Conservation (phyloP, 1,284 basidiomycete species). For the Ceratobasidium sp. region DNA sequence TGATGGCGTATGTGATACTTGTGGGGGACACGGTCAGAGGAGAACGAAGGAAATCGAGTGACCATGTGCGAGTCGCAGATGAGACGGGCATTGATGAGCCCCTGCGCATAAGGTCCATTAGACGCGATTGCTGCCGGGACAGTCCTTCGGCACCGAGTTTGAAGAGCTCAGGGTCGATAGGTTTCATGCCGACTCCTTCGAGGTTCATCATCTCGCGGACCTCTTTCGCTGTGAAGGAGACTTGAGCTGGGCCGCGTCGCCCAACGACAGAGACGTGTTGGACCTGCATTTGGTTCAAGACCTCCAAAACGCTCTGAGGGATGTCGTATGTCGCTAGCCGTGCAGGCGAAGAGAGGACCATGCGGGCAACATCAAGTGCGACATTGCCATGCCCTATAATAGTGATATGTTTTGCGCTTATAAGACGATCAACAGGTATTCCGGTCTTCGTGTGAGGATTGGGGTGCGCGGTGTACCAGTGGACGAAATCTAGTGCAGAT, state of each 20-base stretch:
- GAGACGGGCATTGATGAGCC: constrained; percentile 66
- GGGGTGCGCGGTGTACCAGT: constrained; percentile 98
- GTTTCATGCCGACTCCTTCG: constrained; percentile 73
- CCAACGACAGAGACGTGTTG: constrained; percentile 86
- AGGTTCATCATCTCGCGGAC: constrained; percentile 90
- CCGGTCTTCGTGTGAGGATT: constrained; percentile 56
- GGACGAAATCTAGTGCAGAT: constrained; percentile 87
- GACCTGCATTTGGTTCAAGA: constrained; percentile 72
- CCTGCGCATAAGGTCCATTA: constrained; percentile 73
- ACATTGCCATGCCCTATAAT: constrained; percentile 98
- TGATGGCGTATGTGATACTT: constrained; percentile 55
- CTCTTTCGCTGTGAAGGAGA: constrained; percentile 95
- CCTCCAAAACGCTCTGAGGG: constrained; percentile 77
- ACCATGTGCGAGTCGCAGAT: constrained; percentile 69
- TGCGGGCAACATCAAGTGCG: constrained; percentile 91
- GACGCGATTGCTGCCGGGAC: constrained; percentile 73
- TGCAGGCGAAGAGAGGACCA: constrained; percentile 78
- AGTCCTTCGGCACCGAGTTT: constrained; percentile 56
- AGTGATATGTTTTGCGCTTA: constrained; percentile 74
- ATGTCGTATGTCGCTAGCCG: constrained; percentile 81
- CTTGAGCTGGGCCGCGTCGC: constrained; percentile 87
- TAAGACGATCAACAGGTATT: constrained; percentile 68
- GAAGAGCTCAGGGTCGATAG: constrained; percentile 61
- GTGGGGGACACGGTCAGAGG: constrained; percentile 63
- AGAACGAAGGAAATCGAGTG: constrained; percentile 81